A percentile compares a stretch with the other conserved stretches of the same genome.
These are phyloP conservation scores for Ustilago esculenta DNA, from an alignment of 1,284 basidiomycete genomes.

Conservation along the genomic window DNA sequence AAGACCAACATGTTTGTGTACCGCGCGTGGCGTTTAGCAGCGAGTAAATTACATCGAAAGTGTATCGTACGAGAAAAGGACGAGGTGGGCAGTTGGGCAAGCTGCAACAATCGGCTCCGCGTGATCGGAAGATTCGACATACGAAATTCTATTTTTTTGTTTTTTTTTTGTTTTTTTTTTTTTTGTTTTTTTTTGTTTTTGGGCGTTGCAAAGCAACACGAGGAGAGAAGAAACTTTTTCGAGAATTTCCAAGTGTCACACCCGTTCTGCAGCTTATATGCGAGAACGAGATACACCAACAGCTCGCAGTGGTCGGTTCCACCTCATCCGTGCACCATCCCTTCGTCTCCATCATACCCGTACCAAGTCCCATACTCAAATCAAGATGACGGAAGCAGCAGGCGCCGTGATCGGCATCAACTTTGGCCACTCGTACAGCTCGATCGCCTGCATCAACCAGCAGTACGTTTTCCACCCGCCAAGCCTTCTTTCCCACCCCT, in stretches of 20 bases:
- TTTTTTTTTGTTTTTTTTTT: too few species aligned
- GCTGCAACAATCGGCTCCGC: neutral
- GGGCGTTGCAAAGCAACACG: too few species aligned
- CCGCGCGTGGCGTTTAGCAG: conserved; percentile 10
- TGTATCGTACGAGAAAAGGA: neutral
- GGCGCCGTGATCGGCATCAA: conserved; percentile 83
- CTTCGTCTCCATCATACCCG: neutral
- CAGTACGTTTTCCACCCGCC: conserved; percentile 70
- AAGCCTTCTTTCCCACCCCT: too few species aligned
- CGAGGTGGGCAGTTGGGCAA: neutral
- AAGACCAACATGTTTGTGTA: conserved; percentile 22
- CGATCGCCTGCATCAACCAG: conserved; percentile 95
- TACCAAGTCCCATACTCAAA: too few species aligned
- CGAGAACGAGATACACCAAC: too few species aligned
- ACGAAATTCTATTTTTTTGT: too few species aligned
- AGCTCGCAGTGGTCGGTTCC: too few species aligned
- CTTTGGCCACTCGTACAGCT: conserved; percentile 94
- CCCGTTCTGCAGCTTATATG: too few species aligned
- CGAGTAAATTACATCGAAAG: neutral
- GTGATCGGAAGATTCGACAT: neutral
- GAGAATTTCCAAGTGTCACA: too few species aligned
- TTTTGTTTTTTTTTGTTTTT: too few species aligned
- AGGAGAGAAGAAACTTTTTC: too few species aligned
- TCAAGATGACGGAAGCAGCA: conserved; percentile 56
- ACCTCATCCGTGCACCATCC: neutral